Conservation (phyloP, 495 filamentous ascomycete species). For the Penicillium desertorum region DNA sequence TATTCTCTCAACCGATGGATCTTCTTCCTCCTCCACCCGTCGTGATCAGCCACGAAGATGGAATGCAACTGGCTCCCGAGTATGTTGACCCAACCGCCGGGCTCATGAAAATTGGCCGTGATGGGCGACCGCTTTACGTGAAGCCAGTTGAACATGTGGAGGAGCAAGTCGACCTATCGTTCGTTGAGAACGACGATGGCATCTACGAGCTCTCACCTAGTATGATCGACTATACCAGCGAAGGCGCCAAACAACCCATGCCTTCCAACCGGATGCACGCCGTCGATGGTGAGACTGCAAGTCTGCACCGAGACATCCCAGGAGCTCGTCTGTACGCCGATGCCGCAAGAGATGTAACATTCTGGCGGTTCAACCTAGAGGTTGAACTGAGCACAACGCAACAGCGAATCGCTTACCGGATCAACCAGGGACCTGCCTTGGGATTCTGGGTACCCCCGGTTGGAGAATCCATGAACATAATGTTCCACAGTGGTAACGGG, state of each 20-base stretch:
- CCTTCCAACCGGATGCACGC: slow-evolving; percentile 44
- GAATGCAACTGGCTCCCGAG: slow-evolving; percentile 65
- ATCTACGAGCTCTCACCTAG: slow-evolving; percentile 65
- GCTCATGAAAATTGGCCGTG: slow-evolving; percentile 75
- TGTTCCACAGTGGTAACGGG: slow-evolving; percentile 97
- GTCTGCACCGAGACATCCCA: slow-evolving; percentile 74
- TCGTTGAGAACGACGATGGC: slow-evolving; percentile 73
- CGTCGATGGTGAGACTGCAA: slow-evolving; percentile 68
- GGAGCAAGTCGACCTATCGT: slow-evolving; percentile 70
- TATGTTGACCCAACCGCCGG: slow-evolving; percentile 90
- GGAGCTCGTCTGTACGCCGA: slow-evolving; percentile 84
- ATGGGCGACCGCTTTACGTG: slow-evolving; percentile 78
- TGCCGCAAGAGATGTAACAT: slow-evolving; percentile 81
- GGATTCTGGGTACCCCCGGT: slow-evolving; percentile 92
- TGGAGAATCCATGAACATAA: slow-evolving; percentile 91
- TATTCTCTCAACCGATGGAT: slow-evolving; percentile 86
- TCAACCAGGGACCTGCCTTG: slow-evolving; percentile 85
- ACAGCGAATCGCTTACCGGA: slow-evolving; percentile 87
- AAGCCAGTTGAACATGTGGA: slow-evolving; percentile 80
- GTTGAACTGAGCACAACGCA: slow-evolving; percentile 76
- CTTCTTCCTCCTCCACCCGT: slow-evolving; percentile 77
- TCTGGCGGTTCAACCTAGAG: slow-evolving; percentile 95
- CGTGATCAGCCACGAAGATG: slow-evolving; percentile 60
- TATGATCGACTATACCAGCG: slow-evolving; percentile 42
- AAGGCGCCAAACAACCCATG: slow-evolving; percentile 38